Evolutionary conservation across 352 stramenopile genomes (phyloP).

Genomic region (Phytophthora brassicae): DNA sequence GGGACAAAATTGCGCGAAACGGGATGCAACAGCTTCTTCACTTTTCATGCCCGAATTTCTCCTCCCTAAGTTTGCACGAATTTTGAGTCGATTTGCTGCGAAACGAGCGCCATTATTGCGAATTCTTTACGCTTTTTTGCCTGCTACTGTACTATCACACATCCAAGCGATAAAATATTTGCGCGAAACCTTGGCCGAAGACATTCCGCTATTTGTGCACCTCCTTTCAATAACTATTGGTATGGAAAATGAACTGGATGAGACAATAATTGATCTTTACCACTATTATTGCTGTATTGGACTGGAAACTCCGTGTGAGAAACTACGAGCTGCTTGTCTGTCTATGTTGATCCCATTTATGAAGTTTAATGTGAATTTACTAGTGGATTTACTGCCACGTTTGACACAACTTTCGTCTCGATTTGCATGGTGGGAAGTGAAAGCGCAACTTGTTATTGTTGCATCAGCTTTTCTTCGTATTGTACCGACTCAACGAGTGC

Average conservation of each 20-base stretch:
- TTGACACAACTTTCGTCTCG: conserved; percentile 64
- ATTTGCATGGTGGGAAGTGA: conserved; percentile 85
- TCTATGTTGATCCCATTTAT: conserved; percentile 63
- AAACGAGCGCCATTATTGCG: conserved; percentile 62
- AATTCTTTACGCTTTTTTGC: conserved; percentile 64
- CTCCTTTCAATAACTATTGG: conserved; percentile 65
- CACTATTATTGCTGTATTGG: conserved; percentile 89
- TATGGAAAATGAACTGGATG: conserved; percentile 72
- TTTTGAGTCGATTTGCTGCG: conserved; percentile 18
- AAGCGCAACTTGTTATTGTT: conserved; percentile 74
- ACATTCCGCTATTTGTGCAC: conserved; percentile 81
- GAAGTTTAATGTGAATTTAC: conserved; percentile 47
- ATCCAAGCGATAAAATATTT: conserved; percentile 80
- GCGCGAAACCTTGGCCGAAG: conserved; percentile 54
- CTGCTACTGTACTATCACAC: conserved; percentile 52
- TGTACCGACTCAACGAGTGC: conserved; percentile 14
- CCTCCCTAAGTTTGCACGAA: conserved; percentile 45
- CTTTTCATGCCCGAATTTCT: conserved; percentile 62
- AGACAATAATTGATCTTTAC: conserved; percentile 80
- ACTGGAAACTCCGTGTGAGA: conserved; percentile 67
- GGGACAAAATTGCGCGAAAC: conserved; percentile 47
- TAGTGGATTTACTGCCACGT: conserved; percentile 61
- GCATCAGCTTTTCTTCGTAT: conserved; percentile 56
- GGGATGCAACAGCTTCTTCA: conserved; percentile 42
- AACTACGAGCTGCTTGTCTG: conserved; percentile 73